phyloP scores from a whole-genome alignment of 306 rosid species.

The Carpinus viminea region DNA sequence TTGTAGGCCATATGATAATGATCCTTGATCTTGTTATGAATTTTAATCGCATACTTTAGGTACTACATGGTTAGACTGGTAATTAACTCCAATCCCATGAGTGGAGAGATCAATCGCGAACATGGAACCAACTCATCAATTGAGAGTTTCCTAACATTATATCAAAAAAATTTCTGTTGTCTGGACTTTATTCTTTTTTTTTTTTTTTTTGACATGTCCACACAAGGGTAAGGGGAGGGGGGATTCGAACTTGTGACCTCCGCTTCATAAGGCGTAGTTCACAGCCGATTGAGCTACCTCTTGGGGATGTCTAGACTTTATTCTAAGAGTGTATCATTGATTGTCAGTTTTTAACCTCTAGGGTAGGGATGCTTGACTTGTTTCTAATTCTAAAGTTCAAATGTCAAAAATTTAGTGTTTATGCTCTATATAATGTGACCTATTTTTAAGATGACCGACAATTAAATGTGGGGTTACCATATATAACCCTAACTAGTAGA shows the following conservation, averaged over 20 bases:
- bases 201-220: too few relatives aligned
- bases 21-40: neutral
- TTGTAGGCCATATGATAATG: too few relatives aligned
- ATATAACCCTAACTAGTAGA: neutral
- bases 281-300: too few relatives aligned
- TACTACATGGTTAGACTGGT: neutral
- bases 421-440: too few relatives aligned
- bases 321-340: neutral
- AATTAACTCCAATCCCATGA: neutral
- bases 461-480: too few relatives aligned
- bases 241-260: too few relatives aligned
- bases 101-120: neutral
- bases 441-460: too few relatives aligned
- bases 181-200: neutral
- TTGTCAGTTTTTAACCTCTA: neutral
- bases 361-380: neutral
- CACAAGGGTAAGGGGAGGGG: too few relatives aligned
- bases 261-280: too few relatives aligned
- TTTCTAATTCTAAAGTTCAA: neutral
- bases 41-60: neutral
- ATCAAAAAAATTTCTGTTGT: neutral
- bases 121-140: neutral
- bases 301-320: neutral
- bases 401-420: neutral
- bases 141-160: neutral